Percentiles rank a stretch among this genome's conserved stretches.
phyloP scores from a whole-genome alignment of 768 basidiomycete genomes.

The Rhizopogon vulgaris region DNA sequence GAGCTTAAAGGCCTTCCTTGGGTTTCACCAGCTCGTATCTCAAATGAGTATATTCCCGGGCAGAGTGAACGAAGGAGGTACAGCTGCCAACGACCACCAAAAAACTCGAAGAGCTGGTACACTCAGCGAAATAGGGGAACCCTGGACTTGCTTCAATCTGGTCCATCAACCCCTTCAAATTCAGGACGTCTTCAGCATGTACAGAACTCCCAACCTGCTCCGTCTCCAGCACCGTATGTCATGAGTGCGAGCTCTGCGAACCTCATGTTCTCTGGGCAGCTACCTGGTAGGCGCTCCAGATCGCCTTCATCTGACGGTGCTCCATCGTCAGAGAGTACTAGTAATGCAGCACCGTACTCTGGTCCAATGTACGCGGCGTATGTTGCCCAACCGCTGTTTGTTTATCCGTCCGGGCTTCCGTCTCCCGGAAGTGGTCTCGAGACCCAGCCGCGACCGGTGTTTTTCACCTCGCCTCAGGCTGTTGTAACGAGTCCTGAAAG shows the following conservation, averaged over 20 bases:
- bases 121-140: constrained; percentile 17
- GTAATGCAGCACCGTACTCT: constrained; percentile 12
- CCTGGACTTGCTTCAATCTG: constrained; percentile 22
- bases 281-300: constrained; percentile 11
- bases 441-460: background rate
- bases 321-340: constrained; percentile 26
- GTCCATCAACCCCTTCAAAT: constrained; percentile 27
- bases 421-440: constrained; percentile 14
- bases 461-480: background rate
- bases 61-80: constrained; percentile 22
- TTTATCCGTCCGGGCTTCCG: constrained; percentile 25
- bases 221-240: constrained; percentile 21
- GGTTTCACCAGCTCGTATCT: constrained; percentile 39
- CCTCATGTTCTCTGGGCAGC: constrained; percentile 19
- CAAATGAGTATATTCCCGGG: constrained; percentile 42
- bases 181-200: constrained; percentile 21
- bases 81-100: constrained; percentile 19
- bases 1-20: constrained; percentile 40
- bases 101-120: constrained; percentile 25
- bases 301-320: constrained; percentile 26
- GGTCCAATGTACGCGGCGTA: constrained; percentile 19
- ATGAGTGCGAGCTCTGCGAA: constrained; percentile 24
- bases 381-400: constrained; percentile 24
- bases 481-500: background rate
- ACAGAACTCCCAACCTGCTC: constrained; percentile 1